phyloP scores from a whole-genome alignment of 148 eudicot genomes.

The Chenopodium formosanum region DNA sequence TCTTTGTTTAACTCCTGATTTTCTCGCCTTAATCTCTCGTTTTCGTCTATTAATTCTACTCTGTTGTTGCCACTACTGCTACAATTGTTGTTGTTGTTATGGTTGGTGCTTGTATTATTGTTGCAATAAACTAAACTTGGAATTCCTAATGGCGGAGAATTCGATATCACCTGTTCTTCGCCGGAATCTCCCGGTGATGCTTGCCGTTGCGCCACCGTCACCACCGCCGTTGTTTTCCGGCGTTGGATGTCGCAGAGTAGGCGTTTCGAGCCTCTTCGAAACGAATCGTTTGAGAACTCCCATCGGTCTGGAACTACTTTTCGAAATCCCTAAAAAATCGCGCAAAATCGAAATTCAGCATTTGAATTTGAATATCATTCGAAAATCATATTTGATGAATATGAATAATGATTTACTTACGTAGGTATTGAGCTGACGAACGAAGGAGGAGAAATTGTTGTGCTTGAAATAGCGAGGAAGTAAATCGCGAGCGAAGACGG shows the following conservation, averaged over 20 bases:
- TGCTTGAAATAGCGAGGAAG: conserved; percentile 90
- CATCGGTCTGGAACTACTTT: conserved; percentile 88
- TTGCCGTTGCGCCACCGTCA: conserved; percentile 13
- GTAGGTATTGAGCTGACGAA: conserved; percentile 86
- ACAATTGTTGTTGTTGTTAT: conserved; percentile 15
- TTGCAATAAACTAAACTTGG: conserved; percentile 27
- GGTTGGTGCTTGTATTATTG: conserved; percentile 20
- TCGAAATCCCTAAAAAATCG: conserved; percentile 66
- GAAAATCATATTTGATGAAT: not conserved
- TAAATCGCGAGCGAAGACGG: conserved; percentile 91
- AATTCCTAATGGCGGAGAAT: conserved; percentile 51
- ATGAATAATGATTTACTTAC: conserved; percentile 31
- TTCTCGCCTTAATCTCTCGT: conserved; percentile 64
- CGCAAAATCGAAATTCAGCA: not conserved
- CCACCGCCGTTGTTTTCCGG: conserved; percentile 44
- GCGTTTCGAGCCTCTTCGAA: conserved; percentile 63
- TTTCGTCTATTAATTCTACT: conserved; percentile 63
- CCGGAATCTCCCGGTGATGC: conserved; percentile 45
- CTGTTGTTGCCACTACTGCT: conserved; percentile 6
- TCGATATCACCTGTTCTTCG: conserved; percentile 72
- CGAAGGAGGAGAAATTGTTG: conserved; percentile 91
- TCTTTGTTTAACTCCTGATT: conserved; percentile 63
- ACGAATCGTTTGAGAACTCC: conserved; percentile 82
- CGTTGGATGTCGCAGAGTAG: conserved; percentile 77
- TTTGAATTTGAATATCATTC: not conserved